Evolutionary conservation across 116 monocot genomes (phyloP).

Genomic region (Zostera marina): DNA sequence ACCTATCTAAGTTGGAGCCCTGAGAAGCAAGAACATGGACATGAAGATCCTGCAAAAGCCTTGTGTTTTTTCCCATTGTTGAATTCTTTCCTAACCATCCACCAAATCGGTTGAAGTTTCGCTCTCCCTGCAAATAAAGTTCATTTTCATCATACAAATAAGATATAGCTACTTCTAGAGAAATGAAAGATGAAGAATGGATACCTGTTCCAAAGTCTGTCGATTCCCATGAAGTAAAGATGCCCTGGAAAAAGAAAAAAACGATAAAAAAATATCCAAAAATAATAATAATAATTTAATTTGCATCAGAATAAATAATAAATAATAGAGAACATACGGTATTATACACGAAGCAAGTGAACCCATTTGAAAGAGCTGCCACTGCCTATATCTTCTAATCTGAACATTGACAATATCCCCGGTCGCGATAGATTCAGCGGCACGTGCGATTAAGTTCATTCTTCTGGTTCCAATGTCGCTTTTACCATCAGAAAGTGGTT

Average conservation of each 20-base stretch:
- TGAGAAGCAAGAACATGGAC: conserved; percentile 84
- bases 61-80: conserved; percentile 77
- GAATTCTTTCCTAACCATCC: conserved; percentile 99
- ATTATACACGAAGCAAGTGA: conserved; percentile 80
- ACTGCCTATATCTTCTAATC: conserved; percentile 91
- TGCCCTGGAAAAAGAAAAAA: conserved; percentile 37
- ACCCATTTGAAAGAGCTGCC: conserved; percentile 84
- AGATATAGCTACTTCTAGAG: no score
- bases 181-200: neutral
- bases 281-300: neutral
- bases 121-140: conserved; percentile 56
- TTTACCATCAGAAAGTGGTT: conserved; percentile 47
- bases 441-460: conserved; percentile 60
- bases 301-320: neutral
- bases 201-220: conserved; percentile 63
- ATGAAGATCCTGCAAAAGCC: conserved; percentile 90
- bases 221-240: conserved; percentile 67
- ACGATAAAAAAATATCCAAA: conserved; percentile 1
- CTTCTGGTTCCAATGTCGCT: conserved; percentile 84
- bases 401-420: conserved; percentile 91
- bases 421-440: conserved; percentile 78
- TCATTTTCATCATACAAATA: neutral
- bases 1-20: conserved; percentile 68
- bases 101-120: conserved; percentile 94
- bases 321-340: conserved; percentile 35